A percentile compares a stretch with the other conserved stretches of the same genome.
phyloP scores from a whole-genome alignment of 2,329 filamentous ascomycete genomes.

The Cryphonectria carpinicola region DNA sequence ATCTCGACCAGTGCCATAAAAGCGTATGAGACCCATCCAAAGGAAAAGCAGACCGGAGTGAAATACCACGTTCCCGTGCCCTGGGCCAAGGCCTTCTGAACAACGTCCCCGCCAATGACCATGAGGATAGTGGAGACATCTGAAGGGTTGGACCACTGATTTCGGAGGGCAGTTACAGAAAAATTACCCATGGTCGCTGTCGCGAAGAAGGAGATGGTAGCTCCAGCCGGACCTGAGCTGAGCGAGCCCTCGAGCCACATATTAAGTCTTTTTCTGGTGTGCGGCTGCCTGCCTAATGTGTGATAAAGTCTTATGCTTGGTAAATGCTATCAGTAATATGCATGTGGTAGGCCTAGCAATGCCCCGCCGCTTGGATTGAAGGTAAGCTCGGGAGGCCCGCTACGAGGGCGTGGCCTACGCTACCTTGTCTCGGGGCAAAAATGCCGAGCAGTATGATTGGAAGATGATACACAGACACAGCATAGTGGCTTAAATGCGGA shows the following conservation, averaged over 20 bases:
- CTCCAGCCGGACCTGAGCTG: background rate
- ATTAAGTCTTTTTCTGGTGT: background rate
- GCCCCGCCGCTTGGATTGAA: background rate
- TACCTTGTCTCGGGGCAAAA: background rate
- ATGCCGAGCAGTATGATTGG: background rate
- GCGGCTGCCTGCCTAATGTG: background rate
- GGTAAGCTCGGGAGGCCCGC: background rate
- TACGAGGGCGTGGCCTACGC: background rate
- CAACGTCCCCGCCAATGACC: constrained; percentile 32
- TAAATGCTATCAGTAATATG: background rate
- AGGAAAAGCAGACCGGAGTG: constrained; percentile 34
- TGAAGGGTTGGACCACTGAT: constrained; percentile 29
- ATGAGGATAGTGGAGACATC: constrained; percentile 30
- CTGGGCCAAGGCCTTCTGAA: constrained; percentile 32
- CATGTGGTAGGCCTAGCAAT: background rate
- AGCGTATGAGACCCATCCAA: constrained; percentile 34
- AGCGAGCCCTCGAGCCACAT: background rate
- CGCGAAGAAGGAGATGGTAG: background rate
- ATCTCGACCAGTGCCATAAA: constrained; percentile 27
- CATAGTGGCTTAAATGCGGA: background rate
- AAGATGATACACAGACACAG: background rate
- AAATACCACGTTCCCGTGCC: constrained; percentile 29
- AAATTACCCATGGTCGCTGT: background rate
- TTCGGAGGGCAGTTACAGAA: background rate
- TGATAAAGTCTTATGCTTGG: background rate